Evolutionary conservation across 306 rosid species (phyloP).

Genomic region (Hylodesmum podocarpum): DNA sequence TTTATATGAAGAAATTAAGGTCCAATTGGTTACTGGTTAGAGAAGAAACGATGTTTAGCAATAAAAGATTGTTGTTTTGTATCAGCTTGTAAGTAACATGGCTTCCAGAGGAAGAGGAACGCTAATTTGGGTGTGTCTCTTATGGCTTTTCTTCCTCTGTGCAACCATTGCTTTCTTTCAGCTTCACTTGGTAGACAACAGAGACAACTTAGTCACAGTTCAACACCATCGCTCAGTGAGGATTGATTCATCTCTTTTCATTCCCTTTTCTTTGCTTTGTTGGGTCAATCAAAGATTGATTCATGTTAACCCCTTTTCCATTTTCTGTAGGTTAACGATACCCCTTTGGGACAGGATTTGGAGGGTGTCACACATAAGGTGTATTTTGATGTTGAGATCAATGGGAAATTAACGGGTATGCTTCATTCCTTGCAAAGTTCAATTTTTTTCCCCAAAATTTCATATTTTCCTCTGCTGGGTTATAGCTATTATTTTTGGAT

Average conservation of each 20-base stretch:
- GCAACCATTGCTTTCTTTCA: conserved; percentile 49
- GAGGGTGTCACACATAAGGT: conserved; percentile 46
- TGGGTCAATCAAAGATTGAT: background rate
- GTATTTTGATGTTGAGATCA: conserved; percentile 43
- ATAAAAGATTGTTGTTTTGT: background rate
- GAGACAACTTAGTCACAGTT: background rate
- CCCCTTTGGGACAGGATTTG: conserved; percentile 33
- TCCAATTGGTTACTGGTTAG: background rate
- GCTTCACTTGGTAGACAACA: conserved; percentile 37
- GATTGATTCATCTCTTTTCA: background rate
- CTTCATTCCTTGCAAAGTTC: background rate
- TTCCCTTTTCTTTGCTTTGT: background rate
- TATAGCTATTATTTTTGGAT: background rate
- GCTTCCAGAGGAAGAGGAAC: conserved; percentile 27
- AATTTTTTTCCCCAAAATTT: background rate
- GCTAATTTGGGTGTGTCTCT: background rate
- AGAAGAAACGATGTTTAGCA: background rate
- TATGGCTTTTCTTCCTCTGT: conserved; percentile 46
- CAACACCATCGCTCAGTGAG: conserved; percentile 22
- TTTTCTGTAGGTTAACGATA: conserved; percentile 25
- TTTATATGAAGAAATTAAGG: background rate
- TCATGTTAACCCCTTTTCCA: background rate
- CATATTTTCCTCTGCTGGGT: background rate
- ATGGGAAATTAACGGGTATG: conserved; percentile 40
- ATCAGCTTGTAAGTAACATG: background rate